Evolutionary conservation across 225 moss, liverwort and hornwort species (phyloP), one percentile per base, ranked within the genome.

Genomic region (Marchantia paleacea): DNA sequence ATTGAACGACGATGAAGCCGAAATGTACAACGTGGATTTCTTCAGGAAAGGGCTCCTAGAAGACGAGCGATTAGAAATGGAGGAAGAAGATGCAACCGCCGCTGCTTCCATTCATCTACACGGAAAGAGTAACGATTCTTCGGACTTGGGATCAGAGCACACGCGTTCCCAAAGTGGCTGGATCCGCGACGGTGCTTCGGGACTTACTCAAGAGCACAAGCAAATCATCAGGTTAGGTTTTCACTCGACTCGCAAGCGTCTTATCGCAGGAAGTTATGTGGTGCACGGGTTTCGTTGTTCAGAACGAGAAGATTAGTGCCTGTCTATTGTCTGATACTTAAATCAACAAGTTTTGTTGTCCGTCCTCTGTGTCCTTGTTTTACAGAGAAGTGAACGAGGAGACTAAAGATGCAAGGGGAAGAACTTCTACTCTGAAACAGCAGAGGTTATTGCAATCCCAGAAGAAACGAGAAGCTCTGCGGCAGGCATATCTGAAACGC

Each of bases 21-120:
- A 99, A 80, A 95, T 90, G 82, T 99, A 99, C 77, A 90, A 88
- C 58, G 93, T 99, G 12, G 86, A 94, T 75, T 95, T 99, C 68
- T 85, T 91, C 16, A 89, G 88, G 47, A 99, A 95, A 83, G 97
- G 97, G 22, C 87, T 88, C 31, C 79, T 95, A 63, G 93, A 90
- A 52, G 89, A 88, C 13, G 97, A 99, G 85, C 89, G 81, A 51
- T 75, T 82, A 72, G 95, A 94, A 48, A 88, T 99, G 92, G 92
- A 95, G 76, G 88, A 78, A 55, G 92, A 92, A 64, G 39, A 39
- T 39, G 55, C 55, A 13, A 7, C 55, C 11, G 52, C 68, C 64
- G n/a, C n/a, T n/a, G 72, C 75, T 79, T 55, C 29, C 29, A 77
- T 82, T 75, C 80, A 79, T 25, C 81, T 75, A 19, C 52, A 71